phyloP scores from a whole-genome alignment of 1,284 basidiomycete species.

The Apiotrichum akiyoshidainum region DNA sequence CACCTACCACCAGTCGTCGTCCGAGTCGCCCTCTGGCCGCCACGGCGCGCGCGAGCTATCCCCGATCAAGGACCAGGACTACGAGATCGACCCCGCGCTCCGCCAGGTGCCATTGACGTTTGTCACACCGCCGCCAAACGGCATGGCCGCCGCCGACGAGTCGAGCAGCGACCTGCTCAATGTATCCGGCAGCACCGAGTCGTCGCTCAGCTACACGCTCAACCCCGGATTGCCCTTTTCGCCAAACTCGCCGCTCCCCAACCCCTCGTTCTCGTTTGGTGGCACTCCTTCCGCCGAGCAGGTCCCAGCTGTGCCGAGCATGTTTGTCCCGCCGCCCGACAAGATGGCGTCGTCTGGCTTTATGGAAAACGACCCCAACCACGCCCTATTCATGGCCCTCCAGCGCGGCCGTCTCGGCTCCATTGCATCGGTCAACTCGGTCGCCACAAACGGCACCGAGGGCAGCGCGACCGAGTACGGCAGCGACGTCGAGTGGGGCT shows the following conservation, averaged over 20 bases:
- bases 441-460: constrained; percentile 22
- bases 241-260: constrained; percentile 37
- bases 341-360: background rate
- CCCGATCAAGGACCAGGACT: constrained; percentile 41
- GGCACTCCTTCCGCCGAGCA: constrained; percentile 8
- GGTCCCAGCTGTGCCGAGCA: background rate
- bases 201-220: constrained; percentile 9
- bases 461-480: constrained; percentile 26
- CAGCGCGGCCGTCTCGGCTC: constrained; percentile 39
- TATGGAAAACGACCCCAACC: constrained; percentile 15
- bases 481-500: constrained; percentile 21
- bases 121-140: constrained; percentile 10
- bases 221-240: constrained; percentile 25
- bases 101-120: constrained; percentile 12
- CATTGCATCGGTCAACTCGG: constrained; percentile 31
- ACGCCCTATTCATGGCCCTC: constrained; percentile 31
- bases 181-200: background rate
- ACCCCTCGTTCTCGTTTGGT: constrained; percentile 45
- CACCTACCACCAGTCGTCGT: constrained; percentile 1
- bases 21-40: background rate
- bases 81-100: constrained; percentile 19
- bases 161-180: background rate
- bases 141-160: background rate
- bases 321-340: constrained; percentile 1
- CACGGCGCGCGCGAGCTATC: constrained; percentile 27